Base-by-base conservation (phyloP, 2,329 filamentous ascomycete species). In the Sclerotinia spermophila region DNA sequence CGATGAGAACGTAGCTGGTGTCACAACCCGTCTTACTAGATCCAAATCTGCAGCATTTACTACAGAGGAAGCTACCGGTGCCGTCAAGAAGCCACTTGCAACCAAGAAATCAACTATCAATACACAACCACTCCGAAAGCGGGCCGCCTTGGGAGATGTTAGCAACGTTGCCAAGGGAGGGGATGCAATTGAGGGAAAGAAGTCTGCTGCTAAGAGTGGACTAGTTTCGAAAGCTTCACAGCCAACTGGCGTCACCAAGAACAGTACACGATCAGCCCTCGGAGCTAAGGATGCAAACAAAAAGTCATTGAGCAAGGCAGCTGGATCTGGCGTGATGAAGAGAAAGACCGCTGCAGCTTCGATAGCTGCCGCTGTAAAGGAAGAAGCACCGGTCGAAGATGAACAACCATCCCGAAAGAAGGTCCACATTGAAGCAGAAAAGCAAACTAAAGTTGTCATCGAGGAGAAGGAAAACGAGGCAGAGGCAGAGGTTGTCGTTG, bases 101-200 rank as follows among this genome's bases (percentile, higher is more conserved):
- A 85, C 89, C 65, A 94, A 94, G 83, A 93, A 90, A 81, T 82
- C 89, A 24, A 82, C 85, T 40, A 84, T 82, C 75, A 80, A 81
- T 71, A 82, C 84, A 67, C 81, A 85, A 77, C 81, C 85, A 62
- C 85, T 84, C 72, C 87, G 91, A 79, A 96, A 92, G 84, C 93
- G 96, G 79, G 88, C 91, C 77, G 94, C 93, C 64, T 87, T 99
- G 51, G 94, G 92, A 71, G 96, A 99, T 84, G 92, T 97, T 76
- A 98, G 94, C 87, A 99, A 99, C 83, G 91, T 97, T 74, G 89
- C 89, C 77, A 98, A 97, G 81, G 86, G 86, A 62, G 92, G 92
- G 68, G 68, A 42, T 61, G 85, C 82, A 8, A 83, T 85, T 73
- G 91, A 92, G 70, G 88, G 86, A 75, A 97, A 96, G 86, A 97